Base-by-base conservation (phyloP, 805 yeast species). In the Candida bentonensis region DNA sequence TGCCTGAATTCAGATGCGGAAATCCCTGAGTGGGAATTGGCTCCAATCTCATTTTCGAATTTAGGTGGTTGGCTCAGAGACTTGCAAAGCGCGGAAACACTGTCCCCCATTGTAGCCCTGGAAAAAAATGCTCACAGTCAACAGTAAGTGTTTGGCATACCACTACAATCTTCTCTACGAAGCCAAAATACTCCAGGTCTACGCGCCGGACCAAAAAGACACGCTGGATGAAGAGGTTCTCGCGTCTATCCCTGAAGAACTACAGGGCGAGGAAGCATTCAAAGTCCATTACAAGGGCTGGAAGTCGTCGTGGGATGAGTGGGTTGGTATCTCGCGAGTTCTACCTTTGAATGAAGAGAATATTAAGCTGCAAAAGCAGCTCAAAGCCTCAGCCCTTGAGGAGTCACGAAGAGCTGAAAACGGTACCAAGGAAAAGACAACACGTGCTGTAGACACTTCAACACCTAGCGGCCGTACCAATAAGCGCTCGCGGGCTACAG, bases 271-370 rank as follows among this genome's bases (percentile, higher is more conserved):
- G 34, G 51, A 53, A 20, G 69, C 78, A 23, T 88, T 77, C 61
- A 78, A 68, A 51, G 75, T 89, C 15, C 98, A 92, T 57, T 89
- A 89, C 62, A 82, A 80, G 52, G 97, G 98, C 2, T 89, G 98
- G 98, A 89, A 88, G 56, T 63, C 79, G 15, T 78, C 87, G 47
- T 89, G 96, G 95, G 97, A 89, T 58, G 98, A 89, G 61, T 89
- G 98, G 98, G 89, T 89, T 1, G 72, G 74, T 1, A 61, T 63
- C 4, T 78, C 75, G 33, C 65, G 97, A 27, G 72, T 89, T 3
- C 66, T 84, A 55, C 80, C 76, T 49, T 69, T 68, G 56, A 82
- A 72, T 42, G 79, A 76, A 23, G 94, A 81, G 50, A 86, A 82
- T 54, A 53, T 81, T 44, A 65, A 70, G 42, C 62, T 76, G 42